Conservation (phyloP, 2,329 filamentous ascomycete genomes). For the Ophiostoma novo-ulmi region DNA sequence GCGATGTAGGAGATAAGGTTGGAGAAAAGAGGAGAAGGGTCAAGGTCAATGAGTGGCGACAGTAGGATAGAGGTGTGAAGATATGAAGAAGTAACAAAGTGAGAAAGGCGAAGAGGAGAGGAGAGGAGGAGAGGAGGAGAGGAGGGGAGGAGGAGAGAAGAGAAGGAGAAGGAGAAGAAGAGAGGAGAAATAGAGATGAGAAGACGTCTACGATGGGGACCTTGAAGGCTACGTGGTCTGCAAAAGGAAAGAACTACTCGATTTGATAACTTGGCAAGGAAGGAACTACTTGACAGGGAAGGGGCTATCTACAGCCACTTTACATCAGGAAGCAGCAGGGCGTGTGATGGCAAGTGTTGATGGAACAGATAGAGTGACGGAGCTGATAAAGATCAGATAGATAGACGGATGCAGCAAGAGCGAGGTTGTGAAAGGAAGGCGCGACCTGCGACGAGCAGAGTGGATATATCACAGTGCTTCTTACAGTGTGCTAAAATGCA, state of each 20-base stretch:
- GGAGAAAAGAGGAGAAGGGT: background rate
- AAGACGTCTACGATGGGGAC: background rate
- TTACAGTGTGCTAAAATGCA: background rate
- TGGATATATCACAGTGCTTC: background rate
- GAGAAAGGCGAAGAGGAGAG: background rate
- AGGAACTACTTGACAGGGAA: background rate
- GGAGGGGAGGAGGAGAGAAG: background rate
- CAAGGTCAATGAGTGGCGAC: background rate
- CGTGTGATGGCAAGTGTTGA: background rate
- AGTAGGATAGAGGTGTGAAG: background rate
- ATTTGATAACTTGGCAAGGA: background rate
- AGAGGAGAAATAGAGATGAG: background rate
- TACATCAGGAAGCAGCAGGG: background rate
- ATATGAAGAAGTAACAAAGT: background rate
- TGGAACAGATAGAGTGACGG: background rate
- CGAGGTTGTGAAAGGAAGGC: background rate
- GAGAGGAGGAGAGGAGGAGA: constrained; percentile 6
- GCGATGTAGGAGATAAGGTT: background rate
- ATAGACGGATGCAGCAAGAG: constrained; percentile 3
- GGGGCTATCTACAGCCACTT: background rate
- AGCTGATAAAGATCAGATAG: background rate
- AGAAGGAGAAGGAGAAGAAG: background rate
- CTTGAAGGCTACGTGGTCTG: background rate
- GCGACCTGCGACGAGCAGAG: background rate
- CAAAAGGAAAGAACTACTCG: background rate